phyloP scores from a whole-genome alignment of 192 early-diverging fungal genomes.

The Coemansia brasiliensis region DNA sequence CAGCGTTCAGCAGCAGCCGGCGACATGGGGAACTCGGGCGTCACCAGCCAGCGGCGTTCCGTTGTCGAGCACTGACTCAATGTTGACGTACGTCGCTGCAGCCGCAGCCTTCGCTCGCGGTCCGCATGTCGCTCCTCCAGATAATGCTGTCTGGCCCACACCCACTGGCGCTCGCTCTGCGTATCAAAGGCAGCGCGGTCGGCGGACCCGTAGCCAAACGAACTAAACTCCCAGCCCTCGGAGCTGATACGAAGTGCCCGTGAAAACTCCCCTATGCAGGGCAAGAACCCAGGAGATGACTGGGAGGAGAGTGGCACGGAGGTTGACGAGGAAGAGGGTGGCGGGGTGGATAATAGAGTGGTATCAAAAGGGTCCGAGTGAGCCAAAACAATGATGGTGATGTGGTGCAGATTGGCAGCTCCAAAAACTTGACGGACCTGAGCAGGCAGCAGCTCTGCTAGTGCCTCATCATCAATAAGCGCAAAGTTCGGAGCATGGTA shows the following conservation, averaged over 20 bases:
- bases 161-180: conserved; percentile 7
- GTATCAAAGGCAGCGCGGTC: conserved; percentile 30
- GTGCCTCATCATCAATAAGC: conserved; percentile 28
- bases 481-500: conserved; percentile 42
- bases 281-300: neutral
- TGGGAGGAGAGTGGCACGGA: neutral
- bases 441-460: conserved; percentile 11
- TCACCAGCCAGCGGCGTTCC: conserved; percentile 47
- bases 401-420: conserved; percentile 26
- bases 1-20: conserved; percentile 5
- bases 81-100: conserved; percentile 36
- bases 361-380: conserved; percentile 25
- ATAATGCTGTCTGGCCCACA: conserved; percentile 15
- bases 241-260: conserved; percentile 25
- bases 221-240: conserved; percentile 26
- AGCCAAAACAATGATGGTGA: conserved; percentile 29
- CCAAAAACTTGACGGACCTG: conserved; percentile 29
- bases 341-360: neutral
- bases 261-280: conserved; percentile 34
- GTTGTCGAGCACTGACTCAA: conserved; percentile 55
- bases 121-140: neutral
- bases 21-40: conserved; percentile 18
- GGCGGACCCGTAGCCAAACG: conserved; percentile 22
- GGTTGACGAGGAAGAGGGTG: conserved; percentile 8
- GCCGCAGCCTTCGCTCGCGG: conserved; percentile 5